A percentile compares a stretch with the other conserved stretches of the same genome.
Evolutionary conservation across 208 protist genomes (phyloP).

Genomic region (Paratrypanosoma confusum): DNA sequence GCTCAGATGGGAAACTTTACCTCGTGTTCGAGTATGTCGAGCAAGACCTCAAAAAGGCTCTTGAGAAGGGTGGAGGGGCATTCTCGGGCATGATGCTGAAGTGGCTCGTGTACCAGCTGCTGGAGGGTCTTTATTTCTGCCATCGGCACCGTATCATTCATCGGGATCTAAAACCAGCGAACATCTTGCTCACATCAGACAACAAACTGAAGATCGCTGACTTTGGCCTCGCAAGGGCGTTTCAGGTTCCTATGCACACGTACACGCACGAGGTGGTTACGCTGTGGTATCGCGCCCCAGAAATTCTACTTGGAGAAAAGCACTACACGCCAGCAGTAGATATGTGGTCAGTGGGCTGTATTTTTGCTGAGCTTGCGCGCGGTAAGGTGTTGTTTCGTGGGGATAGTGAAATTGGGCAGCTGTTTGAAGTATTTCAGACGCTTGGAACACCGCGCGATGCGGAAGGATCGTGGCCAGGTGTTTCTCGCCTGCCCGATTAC

Average conservation of each 20-base stretch:
- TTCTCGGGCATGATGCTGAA: slow-evolving; percentile 75
- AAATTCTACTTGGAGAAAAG: slow-evolving; percentile 98
- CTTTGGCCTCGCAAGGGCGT: slow-evolving; percentile 96
- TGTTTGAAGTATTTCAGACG: slow-evolving; percentile 97
- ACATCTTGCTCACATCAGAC: slow-evolving; percentile 85
- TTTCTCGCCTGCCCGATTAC: slow-evolving; percentile 96
- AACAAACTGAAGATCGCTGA: slow-evolving; percentile 88
- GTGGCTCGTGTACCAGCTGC: slow-evolving; percentile 80
- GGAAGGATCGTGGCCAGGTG: slow-evolving; percentile 93
- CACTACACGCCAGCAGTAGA: slow-evolving; percentile 99
- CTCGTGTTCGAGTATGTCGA: slow-evolving; percentile 88
- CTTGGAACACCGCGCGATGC: slow-evolving; percentile 94
- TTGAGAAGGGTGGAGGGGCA: slow-evolving; percentile 77
- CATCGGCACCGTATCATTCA: slow-evolving; percentile 91
- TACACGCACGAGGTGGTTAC: slow-evolving; percentile 99
- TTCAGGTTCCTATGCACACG: slow-evolving; percentile 97
- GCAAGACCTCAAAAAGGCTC: slow-evolving; percentile 95
- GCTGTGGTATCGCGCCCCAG: slow-evolving; percentile 99
- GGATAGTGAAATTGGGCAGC: slow-evolving; percentile 95
- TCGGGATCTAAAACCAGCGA: slow-evolving; percentile 94
- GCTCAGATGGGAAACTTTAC: slow-evolving; percentile 81
- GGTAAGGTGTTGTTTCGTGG: slow-evolving; percentile 96
- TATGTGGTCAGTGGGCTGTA: slow-evolving; percentile 99
- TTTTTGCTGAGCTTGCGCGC: slow-evolving; percentile 97
- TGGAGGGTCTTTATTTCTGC: slow-evolving; percentile 88